These are phyloP conservation scores for Plicaturopsis crispa DNA, from an alignment of 768 basidiomycete species.

Conservation along the genomic window DNA sequence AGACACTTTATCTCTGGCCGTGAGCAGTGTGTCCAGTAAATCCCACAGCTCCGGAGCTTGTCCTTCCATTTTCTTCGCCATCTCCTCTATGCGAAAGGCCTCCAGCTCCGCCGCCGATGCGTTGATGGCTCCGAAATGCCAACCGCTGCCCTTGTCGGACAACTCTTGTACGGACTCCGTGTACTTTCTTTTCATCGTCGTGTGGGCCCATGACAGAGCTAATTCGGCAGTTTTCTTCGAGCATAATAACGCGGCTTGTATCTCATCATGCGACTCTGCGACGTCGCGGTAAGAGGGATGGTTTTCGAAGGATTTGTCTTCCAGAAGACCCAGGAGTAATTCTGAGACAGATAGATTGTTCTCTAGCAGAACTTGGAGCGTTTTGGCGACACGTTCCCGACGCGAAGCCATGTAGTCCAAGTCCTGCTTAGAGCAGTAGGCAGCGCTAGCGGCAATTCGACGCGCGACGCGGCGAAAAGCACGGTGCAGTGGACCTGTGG, in stretches of 20 bases:
- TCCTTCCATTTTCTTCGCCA: slow-evolving; percentile 3
- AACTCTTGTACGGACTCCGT: slow-evolving; percentile 1
- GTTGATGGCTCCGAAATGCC: slow-evolving; percentile 6
- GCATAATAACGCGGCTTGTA: no score
- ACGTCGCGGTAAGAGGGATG: not conserved
- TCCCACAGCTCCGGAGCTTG: slow-evolving; percentile 8
- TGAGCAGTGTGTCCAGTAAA: slow-evolving; percentile 5
- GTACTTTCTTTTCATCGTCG: not conserved
- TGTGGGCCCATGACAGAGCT: not conserved
- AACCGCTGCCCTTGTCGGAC: slow-evolving; percentile 5
- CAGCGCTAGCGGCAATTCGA: not conserved
- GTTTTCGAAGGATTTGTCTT: not conserved
- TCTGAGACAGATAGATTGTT: no score
- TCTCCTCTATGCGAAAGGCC: slow-evolving; percentile 9
- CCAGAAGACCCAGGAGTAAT: no score
- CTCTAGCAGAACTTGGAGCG: not conserved
- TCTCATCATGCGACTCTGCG: not conserved
- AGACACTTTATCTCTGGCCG: not conserved
- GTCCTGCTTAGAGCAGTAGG: not conserved
- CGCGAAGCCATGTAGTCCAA: no score
- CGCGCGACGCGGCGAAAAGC: not conserved
- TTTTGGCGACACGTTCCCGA: not conserved
- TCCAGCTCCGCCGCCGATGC: slow-evolving; percentile 6
- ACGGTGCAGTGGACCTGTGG: not conserved
- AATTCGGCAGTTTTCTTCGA: no score